These are phyloP conservation scores for Thalassiosira delicatula DNA, from an alignment of 352 stramenopile species.

Conservation along the genomic window DNA sequence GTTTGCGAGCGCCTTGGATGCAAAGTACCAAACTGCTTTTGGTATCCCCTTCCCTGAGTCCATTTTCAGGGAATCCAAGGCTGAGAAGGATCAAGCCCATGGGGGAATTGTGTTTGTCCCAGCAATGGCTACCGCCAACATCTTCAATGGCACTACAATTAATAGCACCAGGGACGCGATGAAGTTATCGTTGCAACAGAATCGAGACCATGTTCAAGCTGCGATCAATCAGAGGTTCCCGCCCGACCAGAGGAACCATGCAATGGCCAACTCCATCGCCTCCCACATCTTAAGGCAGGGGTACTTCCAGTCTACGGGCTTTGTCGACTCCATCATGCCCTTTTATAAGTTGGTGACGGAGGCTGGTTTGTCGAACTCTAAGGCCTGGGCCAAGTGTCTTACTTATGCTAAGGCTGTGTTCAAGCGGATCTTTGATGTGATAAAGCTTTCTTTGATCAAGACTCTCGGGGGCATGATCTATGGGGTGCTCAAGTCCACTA, in stretches of 20 bases:
- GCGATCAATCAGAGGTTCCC: neutral
- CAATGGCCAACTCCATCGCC: neutral
- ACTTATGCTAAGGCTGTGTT: conserved; percentile 8
- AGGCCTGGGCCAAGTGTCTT: neutral
- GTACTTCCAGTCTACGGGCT: neutral
- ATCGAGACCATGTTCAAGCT: too few species aligned
- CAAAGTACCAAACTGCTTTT: neutral
- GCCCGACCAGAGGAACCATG: neutral
- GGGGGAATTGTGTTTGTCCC: neutral
- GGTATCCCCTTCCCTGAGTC: neutral
- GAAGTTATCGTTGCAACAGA: too few species aligned
- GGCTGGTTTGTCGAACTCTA: neutral
- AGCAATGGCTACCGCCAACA: too few species aligned
- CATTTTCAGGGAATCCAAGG: neutral
- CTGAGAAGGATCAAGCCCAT: neutral
- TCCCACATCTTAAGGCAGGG: neutral
- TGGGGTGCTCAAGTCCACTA: conserved; percentile 8
- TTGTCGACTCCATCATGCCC: neutral
- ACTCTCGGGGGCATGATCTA: conserved; percentile 1
- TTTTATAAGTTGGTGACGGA: conserved; percentile 6
- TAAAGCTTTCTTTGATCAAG: neutral
- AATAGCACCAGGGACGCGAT: too few species aligned
- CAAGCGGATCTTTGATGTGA: neutral
- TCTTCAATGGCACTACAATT: too few species aligned
- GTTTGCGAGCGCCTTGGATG: neutral